A percentile compares a stretch with the other conserved stretches of the same genome.
Evolutionary conservation across 345 rosid genomes (phyloP).

Genomic region (Salix dunnii): DNA sequence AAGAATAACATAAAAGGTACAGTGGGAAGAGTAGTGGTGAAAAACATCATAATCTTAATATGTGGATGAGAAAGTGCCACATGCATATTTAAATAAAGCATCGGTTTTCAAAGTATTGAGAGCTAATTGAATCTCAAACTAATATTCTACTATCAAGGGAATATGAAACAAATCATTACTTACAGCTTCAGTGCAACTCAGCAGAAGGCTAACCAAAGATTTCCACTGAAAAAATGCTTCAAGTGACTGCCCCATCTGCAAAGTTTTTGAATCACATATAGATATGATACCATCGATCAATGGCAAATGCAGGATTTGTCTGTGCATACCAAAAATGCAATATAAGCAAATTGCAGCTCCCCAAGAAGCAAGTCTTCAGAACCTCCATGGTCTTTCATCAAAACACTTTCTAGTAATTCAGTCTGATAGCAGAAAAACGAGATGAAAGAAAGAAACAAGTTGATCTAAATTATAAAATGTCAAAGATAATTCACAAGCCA

Average conservation of each 20-base stretch:
- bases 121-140: not conserved
- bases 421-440: conserved; percentile 39
- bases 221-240: conserved; percentile 92
- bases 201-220: conserved; percentile 75
- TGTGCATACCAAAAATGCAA: conserved; percentile 76
- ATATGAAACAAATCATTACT: conserved; percentile 20
- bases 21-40: not conserved
- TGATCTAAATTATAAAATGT: conserved; percentile 1
- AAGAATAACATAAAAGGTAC: not conserved
- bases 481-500: not conserved
- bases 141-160: not conserved
- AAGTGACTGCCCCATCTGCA: conserved; percentile 98
- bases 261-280: conserved; percentile 6
- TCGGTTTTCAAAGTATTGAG: too few species aligned
- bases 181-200: conserved; percentile 89
- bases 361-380: conserved; percentile 83
- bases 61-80: too few species aligned
- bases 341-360: conserved; percentile 80
- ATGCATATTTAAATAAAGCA: too few species aligned
- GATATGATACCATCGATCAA: conserved; percentile 2
- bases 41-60: too few species aligned
- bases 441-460: conserved; percentile 1
- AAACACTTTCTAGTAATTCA: conserved; percentile 55
- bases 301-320: not conserved
- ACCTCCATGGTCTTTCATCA: conserved; percentile 56